phyloP scores from a whole-genome alignment of 2,329 filamentous ascomycete genomes.

The Gaeumannomyces tritici region DNA sequence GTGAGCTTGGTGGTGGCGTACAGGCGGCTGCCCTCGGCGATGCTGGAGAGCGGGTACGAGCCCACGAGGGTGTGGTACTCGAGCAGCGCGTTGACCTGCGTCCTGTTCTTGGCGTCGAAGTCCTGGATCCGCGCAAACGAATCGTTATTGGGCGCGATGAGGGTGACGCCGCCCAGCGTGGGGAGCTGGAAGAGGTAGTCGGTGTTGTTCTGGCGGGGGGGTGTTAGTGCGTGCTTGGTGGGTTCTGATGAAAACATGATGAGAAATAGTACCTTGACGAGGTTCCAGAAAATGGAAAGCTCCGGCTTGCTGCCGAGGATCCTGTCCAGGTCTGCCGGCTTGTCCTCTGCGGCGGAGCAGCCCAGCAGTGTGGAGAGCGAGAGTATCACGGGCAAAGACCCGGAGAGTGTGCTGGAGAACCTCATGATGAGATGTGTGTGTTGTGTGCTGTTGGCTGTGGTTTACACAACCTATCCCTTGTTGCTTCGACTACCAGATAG shows the following conservation, averaged over 20 bases:
- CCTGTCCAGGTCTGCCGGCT: not conserved
- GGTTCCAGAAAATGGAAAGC: not conserved
- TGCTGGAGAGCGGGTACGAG: conserved; percentile 29
- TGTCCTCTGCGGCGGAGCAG: not conserved
- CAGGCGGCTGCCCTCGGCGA: conserved; percentile 25
- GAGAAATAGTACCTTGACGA: not conserved
- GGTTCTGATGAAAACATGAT: no score
- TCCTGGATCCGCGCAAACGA: conserved; percentile 46
- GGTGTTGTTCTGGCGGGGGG: not conserved
- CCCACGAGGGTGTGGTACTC: conserved; percentile 53
- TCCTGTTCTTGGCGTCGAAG: conserved; percentile 31
- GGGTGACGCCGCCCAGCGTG: conserved; percentile 7
- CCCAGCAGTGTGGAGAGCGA: not conserved
- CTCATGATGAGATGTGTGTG: not conserved
- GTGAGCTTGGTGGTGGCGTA: conserved; percentile 36
- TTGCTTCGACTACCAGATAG: no score
- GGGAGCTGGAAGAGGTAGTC: not conserved
- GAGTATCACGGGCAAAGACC: not conserved
- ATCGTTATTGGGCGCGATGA: conserved; percentile 48
- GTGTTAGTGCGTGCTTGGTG: not conserved
- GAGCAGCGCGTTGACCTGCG: conserved; percentile 38
- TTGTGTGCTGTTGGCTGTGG: no score
- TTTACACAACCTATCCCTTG: not conserved
- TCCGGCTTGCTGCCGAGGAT: not conserved
- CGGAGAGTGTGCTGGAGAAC: not conserved